Evolutionary conservation across 495 filamentous ascomycete genomes (phyloP).

Genomic region (Filosporella fistucella): DNA sequence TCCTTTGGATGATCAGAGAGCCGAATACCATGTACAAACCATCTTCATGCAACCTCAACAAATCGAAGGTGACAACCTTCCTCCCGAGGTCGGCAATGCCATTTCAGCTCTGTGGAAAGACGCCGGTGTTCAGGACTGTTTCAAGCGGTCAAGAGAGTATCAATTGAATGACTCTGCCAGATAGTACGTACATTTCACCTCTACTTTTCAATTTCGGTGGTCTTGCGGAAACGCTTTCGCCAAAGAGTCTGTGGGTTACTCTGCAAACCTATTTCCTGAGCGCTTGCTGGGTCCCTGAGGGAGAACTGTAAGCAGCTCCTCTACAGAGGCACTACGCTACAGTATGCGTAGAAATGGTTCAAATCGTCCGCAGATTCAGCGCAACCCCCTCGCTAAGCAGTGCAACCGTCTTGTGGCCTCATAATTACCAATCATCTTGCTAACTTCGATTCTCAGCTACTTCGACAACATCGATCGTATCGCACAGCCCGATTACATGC

Average conservation of each 20-base stretch:
- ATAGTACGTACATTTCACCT: constrained; percentile 68
- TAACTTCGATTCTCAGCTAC: constrained; percentile 61
- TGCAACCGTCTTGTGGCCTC: too few relatives aligned
- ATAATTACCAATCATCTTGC: too few relatives aligned
- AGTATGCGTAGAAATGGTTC: too few relatives aligned
- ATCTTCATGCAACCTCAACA: constrained; percentile 95
- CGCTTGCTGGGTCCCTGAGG: too few relatives aligned
- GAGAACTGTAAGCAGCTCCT: neutral
- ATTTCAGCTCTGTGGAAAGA: constrained; percentile 94
- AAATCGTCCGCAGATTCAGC: too few relatives aligned
- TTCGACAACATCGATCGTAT: constrained; percentile 95
- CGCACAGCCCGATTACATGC: constrained; percentile 87
- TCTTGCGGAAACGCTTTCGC: too few relatives aligned
- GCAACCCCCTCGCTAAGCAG: too few relatives aligned
- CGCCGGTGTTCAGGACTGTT: constrained; percentile 91
- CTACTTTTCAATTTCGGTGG: too few relatives aligned
- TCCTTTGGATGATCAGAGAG: constrained; percentile 78
- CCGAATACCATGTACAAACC: constrained; percentile 92
- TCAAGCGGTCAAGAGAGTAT: constrained; percentile 92
- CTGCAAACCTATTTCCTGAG: too few relatives aligned
- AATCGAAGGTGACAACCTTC: constrained; percentile 92
- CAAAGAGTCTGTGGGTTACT: too few relatives aligned
- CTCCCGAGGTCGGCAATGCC: constrained; percentile 88
- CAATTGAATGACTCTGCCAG: constrained; percentile 95
- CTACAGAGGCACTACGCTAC: too few relatives aligned